Evolutionary conservation across 257 asterid species (phyloP).

Genomic region (Solanum tacnaense): DNA sequence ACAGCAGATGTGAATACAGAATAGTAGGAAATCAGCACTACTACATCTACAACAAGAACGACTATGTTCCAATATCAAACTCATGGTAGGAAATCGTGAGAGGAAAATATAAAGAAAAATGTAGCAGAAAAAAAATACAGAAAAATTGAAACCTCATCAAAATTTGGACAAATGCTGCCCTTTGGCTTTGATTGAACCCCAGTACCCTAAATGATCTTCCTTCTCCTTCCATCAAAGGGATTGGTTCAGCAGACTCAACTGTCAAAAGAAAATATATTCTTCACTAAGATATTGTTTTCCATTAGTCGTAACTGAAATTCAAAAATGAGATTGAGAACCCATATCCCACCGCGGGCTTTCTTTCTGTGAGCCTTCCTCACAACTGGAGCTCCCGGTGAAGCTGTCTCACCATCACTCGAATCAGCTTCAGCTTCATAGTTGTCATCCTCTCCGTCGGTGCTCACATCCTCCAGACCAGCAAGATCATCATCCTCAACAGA

Average conservation of each 20-base stretch:
- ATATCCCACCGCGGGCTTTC: slow-evolving; percentile 61
- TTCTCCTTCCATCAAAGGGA: slow-evolving; percentile 97
- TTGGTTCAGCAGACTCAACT: slow-evolving; percentile 60
- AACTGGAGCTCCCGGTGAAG: slow-evolving; percentile 49
- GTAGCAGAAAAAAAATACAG: background rate
- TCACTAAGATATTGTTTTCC: background rate
- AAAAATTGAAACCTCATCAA: slow-evolving; percentile 21
- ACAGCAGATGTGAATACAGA: background rate
- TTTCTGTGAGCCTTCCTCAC: slow-evolving; percentile 53
- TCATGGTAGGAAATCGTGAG: background rate
- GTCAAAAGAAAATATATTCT: slow-evolving; percentile 4
- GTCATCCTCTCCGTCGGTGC: slow-evolving; percentile 94
- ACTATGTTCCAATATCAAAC: background rate
- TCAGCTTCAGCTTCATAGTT: slow-evolving; percentile 97
- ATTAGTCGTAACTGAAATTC: background rate
- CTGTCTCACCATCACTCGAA: slow-evolving; percentile 73
- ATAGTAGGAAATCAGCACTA: background rate
- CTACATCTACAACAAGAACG: background rate
- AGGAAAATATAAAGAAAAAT: background rate
- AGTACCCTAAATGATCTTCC: slow-evolving; percentile 75
- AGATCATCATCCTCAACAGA: slow-evolving; percentile 94
- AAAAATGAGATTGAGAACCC: background rate
- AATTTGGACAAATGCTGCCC: slow-evolving; percentile 80
- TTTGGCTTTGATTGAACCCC: slow-evolving; percentile 87
- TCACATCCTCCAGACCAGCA: slow-evolving; percentile 93